These are phyloP conservation scores for Avena eriantha DNA, from an alignment of 176 grass and related monocot species.

Conservation along the genomic window DNA sequence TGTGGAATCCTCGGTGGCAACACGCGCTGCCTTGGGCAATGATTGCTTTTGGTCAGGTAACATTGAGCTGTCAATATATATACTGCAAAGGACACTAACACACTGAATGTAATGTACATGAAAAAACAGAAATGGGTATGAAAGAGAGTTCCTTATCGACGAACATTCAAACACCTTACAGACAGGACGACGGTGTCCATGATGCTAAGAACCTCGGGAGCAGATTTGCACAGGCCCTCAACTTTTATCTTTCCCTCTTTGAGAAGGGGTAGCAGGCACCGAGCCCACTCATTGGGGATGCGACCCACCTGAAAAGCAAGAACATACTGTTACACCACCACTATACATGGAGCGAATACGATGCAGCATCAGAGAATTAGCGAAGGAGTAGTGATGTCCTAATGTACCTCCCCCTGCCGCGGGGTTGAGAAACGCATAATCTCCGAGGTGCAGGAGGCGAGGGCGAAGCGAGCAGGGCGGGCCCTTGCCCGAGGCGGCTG, in stretches of 20 bases:
- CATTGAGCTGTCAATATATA: conserved; percentile 80
- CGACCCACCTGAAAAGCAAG: conserved; percentile 65
- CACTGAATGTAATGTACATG: neutral
- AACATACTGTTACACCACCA: neutral
- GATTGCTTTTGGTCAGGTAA: conserved; percentile 61
- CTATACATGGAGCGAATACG: neutral
- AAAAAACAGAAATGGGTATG: neutral
- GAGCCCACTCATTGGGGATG: conserved; percentile 95
- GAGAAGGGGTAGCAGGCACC: conserved; percentile 75
- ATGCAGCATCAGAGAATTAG: neutral
- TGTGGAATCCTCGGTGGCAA: conserved; percentile 58
- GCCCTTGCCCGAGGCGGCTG: conserved; percentile 32
- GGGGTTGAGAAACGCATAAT: conserved; percentile 85
- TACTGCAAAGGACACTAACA: conserved; percentile 52
- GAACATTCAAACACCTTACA: conserved; percentile 57
- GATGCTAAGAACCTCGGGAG: conserved; percentile 71
- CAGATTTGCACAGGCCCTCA: conserved; percentile 61
- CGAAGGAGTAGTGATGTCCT: neutral
- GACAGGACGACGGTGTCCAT: conserved; percentile 81
- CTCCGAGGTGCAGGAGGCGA: conserved; percentile 60
- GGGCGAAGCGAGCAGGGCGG: conserved; percentile 29
- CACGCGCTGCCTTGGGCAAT: conserved; percentile 30
- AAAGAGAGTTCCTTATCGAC: neutral
- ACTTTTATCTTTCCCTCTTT: conserved; percentile 68
- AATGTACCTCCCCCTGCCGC: conserved; percentile 64